A percentile compares a stretch with the other conserved stretches of the same genome.
Evolutionary conservation across 768 basidiomycete genomes (phyloP).

Genomic region (Lanmaoa rubissima): DNA sequence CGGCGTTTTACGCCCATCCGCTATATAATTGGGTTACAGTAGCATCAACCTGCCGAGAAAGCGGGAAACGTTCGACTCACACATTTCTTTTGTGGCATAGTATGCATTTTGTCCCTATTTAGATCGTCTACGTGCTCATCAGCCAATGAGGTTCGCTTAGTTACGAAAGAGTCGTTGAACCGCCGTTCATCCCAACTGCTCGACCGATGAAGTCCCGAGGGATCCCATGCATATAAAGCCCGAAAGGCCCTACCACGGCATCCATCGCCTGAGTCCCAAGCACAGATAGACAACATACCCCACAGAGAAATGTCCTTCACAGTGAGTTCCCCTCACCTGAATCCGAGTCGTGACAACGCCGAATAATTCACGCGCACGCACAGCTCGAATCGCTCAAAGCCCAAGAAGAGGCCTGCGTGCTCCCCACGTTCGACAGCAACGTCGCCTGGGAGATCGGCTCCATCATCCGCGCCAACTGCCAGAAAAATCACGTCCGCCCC

Average conservation of each 20-base stretch:
- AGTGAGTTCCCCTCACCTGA: neutral
- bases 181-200: too few species aligned
- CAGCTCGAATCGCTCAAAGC: slow-evolving; percentile 22
- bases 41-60: too few species aligned
- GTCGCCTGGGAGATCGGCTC: slow-evolving; percentile 35
- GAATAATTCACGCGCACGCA: neutral
- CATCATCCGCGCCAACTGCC: slow-evolving; percentile 23
- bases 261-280: neutral
- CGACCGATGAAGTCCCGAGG: neutral
- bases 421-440: slow-evolving; percentile 29
- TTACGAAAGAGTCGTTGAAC: too few species aligned
- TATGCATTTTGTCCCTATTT: too few species aligned
- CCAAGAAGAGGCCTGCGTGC: slow-evolving; percentile 27
- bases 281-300: neutral
- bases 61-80: too few species aligned
- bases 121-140: too few species aligned
- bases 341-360: neutral
- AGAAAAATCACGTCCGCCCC: slow-evolving; percentile 19
- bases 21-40: too few species aligned
- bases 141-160: too few species aligned
- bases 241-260: neutral
- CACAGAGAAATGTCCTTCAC: slow-evolving; percentile 9
- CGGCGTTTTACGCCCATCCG: too few species aligned
- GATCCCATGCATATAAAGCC: neutral
- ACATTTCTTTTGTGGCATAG: too few species aligned